These are phyloP conservation scores for Nitzschia sp. DNA, from an alignment of 108 stramenopile genomes.

Conservation along the genomic window DNA sequence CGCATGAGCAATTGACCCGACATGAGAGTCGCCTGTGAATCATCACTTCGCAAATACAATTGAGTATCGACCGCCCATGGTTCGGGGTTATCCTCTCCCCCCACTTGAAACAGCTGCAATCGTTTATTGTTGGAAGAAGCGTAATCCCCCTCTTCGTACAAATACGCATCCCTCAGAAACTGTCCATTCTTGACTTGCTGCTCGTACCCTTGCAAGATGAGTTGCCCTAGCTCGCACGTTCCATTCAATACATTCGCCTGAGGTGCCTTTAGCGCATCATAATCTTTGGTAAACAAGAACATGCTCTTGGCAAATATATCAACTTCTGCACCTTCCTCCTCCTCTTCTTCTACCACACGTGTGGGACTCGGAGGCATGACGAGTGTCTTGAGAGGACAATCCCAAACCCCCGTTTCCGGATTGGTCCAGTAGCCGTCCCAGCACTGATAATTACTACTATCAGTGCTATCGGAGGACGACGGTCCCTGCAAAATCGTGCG, in stretches of 20 bases:
- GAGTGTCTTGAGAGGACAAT: slow-evolving; percentile 70
- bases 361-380: slow-evolving; percentile 24
- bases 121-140: slow-evolving; percentile 18
- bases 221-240: slow-evolving; percentile 88
- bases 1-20: slow-evolving; percentile 76
- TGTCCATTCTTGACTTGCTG: slow-evolving; percentile 80
- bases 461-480: slow-evolving; percentile 3
- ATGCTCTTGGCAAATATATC: slow-evolving; percentile 2
- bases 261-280: slow-evolving; percentile 46
- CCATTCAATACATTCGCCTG: slow-evolving; percentile 59
- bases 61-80: slow-evolving; percentile 42
- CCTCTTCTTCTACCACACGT: slow-evolving; percentile 4
- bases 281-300: slow-evolving; percentile 67
- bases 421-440: slow-evolving; percentile 64
- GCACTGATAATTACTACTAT: slow-evolving; percentile 25
- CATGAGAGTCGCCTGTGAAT: slow-evolving; percentile 78
- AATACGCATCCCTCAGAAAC: slow-evolving; percentile 69
- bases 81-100: not conserved
- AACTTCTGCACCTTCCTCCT: not conserved
- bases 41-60: slow-evolving; percentile 65
- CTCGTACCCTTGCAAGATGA: slow-evolving; percentile 74
- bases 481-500: slow-evolving; percentile 46
- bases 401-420: slow-evolving; percentile 51
- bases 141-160: not conserved
- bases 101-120: slow-evolving; percentile 56